Evolutionary conservation across 2,329 filamentous ascomycete genomes (phyloP).

Genomic region (Aspergillus proliferans): DNA sequence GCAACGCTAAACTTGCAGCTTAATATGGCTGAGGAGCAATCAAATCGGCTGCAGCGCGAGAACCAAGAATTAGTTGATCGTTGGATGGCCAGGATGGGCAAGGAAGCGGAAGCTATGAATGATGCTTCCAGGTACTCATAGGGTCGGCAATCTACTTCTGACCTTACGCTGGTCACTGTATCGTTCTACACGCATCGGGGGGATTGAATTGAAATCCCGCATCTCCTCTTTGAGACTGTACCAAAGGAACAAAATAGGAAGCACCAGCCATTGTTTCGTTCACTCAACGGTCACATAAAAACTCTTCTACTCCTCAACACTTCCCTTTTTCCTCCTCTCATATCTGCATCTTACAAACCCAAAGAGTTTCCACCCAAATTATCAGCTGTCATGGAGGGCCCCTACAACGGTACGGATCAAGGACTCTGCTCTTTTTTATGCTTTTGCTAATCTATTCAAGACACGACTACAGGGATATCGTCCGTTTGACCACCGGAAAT

Average conservation of each 20-base stretch:
- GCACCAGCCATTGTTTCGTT: too few species aligned
- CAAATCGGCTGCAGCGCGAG: constrained; percentile 66
- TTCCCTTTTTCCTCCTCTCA: not conserved
- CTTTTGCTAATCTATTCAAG: not conserved
- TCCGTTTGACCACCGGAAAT: not conserved
- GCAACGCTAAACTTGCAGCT: constrained; percentile 81
- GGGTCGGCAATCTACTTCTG: constrained; percentile 3
- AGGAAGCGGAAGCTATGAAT: constrained; percentile 87
- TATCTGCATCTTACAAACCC: not conserved
- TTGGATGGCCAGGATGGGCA: constrained; percentile 83
- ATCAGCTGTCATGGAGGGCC: not conserved
- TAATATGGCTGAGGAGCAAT: constrained; percentile 73
- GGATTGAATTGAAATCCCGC: not conserved
- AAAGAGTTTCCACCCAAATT: not conserved
- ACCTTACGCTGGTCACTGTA: not conserved
- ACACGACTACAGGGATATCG: not conserved
- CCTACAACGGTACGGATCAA: not conserved
- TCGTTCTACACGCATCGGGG: not conserved
- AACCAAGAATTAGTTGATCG: constrained; percentile 84
- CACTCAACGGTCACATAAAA: too few species aligned
- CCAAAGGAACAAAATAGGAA: too few species aligned
- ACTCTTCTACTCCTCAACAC: too few species aligned
- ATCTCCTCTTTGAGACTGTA: not conserved
- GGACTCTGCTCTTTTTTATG: not conserved
- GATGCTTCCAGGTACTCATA: constrained; percentile 44